Base-by-base conservation (phyloP, 106 monocot genomes). In the Acanthochlamys bracteata region DNA sequence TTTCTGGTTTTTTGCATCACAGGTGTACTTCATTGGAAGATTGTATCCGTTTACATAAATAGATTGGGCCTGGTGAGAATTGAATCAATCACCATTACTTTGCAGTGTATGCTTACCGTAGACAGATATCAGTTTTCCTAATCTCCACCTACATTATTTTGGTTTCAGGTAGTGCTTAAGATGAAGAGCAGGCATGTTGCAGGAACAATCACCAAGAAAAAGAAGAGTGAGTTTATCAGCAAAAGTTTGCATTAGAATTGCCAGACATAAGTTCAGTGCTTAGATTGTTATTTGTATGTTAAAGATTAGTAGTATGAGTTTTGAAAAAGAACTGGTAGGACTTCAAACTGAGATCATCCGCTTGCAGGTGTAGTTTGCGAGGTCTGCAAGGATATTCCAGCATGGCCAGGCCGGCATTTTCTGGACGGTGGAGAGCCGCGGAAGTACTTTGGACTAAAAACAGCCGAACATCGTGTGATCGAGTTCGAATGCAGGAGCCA, bases 141-240 rank as follows among this genome's bases (percentile, higher is more conserved):
- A 13, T 63, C 26, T 21, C 24, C 10, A 13, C 0, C 15, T 24
- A 24, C 10, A 25, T 49, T 49, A 49, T 49, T 39, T 9, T 64
- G 55, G 1, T 23, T 71, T 19, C 66, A 93, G 93, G 95, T 96
- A 71, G 83, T 81, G 78, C 74, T 96, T 7, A 96, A 96, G 76
- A 96, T 83, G 78, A 96, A 96, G 78, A 91, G 91, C 64, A 82
- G 74, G 67, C 91, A 96, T 77, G 86, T 91, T 20, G 96, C 88
- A 1, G 85, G 91, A 39, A 85, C 96, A 0, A 85, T 96, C 49
- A 91, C 96, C 10, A 96, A 96, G 80, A 96, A 96, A 80, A 96
- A 96, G 33, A 96, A 96, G 71, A 85, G 96, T 91, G 69, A 67
- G 69, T 60, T 33, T 49, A 33, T 33, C 1, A 33, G 33, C 33